Percentiles rank a stretch among this genome's conserved stretches.
Evolutionary conservation across 371 early-diverging fungal genomes (phyloP).

Genomic region (Rhizopus arrhizus): DNA sequence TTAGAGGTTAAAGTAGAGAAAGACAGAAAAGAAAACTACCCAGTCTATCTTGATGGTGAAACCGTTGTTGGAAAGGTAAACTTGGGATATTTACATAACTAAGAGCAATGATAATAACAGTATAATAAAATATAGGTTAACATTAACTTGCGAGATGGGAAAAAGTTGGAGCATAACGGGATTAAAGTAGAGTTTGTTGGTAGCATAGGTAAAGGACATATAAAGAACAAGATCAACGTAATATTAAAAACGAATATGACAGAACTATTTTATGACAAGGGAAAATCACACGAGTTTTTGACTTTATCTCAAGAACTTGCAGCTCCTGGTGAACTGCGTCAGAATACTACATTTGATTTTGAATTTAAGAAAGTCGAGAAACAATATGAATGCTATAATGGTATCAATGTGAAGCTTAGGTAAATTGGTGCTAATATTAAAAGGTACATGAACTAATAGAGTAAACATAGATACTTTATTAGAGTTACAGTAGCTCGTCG

Average conservation of each 20-base stretch:
- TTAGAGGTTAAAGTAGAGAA: slow-evolving; percentile 82
- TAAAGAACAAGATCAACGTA: neutral
- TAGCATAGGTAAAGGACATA: slow-evolving; percentile 70
- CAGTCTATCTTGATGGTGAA: slow-evolving; percentile 97
- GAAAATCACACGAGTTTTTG: slow-evolving; percentile 92
- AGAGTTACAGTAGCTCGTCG: slow-evolving; percentile 83
- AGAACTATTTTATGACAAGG: slow-evolving; percentile 94
- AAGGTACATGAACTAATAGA: neutral
- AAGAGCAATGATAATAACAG: neutral
- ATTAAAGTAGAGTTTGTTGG: slow-evolving; percentile 98
- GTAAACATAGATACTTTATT: slow-evolving; percentile 73
- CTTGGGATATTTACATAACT: neutral
- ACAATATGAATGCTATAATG: slow-evolving; percentile 88
- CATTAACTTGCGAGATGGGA: slow-evolving; percentile 87
- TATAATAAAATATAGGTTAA: slow-evolving; percentile 65
- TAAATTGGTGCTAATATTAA: slow-evolving; percentile 24
- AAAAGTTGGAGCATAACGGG: slow-evolving; percentile 93
- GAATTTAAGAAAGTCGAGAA: slow-evolving; percentile 94
- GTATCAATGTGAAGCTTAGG: slow-evolving; percentile 89
- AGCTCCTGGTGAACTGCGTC: slow-evolving; percentile 83
- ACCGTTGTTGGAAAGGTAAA: slow-evolving; percentile 89
- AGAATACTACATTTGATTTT: slow-evolving; percentile 77
- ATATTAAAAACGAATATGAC: neutral
- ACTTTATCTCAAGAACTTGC: slow-evolving; percentile 87
- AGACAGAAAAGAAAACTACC: slow-evolving; percentile 81